Evolutionary conservation across 2,329 filamentous ascomycete species (phyloP).

Genomic region (Fusarium haematococcum): DNA sequence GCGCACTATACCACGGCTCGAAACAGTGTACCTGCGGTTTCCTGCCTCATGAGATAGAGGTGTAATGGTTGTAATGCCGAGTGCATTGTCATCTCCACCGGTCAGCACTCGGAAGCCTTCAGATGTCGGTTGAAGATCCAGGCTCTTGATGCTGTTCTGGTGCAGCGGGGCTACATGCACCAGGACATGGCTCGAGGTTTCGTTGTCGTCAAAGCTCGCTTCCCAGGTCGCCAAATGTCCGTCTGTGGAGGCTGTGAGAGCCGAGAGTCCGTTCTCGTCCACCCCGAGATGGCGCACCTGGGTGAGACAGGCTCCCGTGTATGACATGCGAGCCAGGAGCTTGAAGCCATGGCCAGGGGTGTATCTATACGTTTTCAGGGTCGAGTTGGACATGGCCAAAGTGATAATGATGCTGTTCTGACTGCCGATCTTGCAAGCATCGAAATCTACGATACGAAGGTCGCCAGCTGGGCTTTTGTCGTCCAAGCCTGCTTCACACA

Average conservation of each 20-base stretch:
- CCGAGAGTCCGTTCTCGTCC: conserved; percentile 45
- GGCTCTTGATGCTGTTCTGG: conserved; percentile 82
- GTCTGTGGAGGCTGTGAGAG: conserved; percentile 84
- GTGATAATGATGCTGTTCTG: conserved; percentile 67
- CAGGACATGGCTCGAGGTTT: conserved; percentile 40
- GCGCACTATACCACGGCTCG: conserved; percentile 43
- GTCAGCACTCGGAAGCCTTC: conserved; percentile 69
- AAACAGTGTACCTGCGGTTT: conserved; percentile 38
- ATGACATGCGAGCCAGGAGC: conserved; percentile 66
- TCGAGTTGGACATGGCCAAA: conserved; percentile 87
- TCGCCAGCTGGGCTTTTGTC: conserved; percentile 69
- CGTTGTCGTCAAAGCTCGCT: conserved; percentile 24
- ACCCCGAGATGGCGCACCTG: conserved; percentile 64
- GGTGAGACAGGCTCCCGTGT: conserved; percentile 82
- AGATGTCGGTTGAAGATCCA: conserved; percentile 57
- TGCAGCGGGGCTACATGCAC: conserved; percentile 67
- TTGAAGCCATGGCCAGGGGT: conserved; percentile 55
- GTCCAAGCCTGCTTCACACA: conserved; percentile 67
- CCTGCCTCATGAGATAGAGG: conserved; percentile 26
- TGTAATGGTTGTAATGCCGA: conserved; percentile 66
- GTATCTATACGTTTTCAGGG: conserved; percentile 72
- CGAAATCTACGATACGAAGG: conserved; percentile 84
- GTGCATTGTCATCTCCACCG: conserved; percentile 88
- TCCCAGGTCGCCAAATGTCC: conserved; percentile 68
- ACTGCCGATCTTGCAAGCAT: conserved; percentile 56